A percentile compares a stretch with the other conserved stretches of the same genome.
Evolutionary conservation across 2,329 filamentous ascomycete species (phyloP).

Genomic region (Cytospora piceae): DNA sequence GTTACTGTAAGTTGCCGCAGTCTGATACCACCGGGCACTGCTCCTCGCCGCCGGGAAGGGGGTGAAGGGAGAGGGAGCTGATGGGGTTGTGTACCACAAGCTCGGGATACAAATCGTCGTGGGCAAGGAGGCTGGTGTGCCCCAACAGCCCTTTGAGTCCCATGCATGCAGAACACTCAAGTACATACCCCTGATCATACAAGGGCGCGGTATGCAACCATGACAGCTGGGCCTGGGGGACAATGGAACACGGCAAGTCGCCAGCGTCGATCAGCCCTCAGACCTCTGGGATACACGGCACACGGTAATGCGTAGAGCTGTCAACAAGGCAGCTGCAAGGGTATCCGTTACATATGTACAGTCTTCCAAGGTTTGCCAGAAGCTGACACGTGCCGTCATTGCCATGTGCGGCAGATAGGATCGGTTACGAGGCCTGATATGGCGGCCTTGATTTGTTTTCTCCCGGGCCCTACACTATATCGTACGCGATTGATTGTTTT

Average conservation of each 20-base stretch:
- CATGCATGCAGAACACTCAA: neutral
- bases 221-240: conserved; percentile 14
- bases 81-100: conserved; percentile 9
- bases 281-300: conserved; percentile 6
- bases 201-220: conserved; percentile 11
- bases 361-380: neutral
- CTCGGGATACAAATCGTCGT: neutral
- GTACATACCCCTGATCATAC: conserved; percentile 2
- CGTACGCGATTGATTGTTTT: conserved; percentile 21
- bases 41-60: conserved; percentile 20
- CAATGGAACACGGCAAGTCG: conserved; percentile 2
- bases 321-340: neutral
- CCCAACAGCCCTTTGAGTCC: neutral
- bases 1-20: neutral
- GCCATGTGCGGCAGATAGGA: conserved; percentile 12
- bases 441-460: conserved; percentile 7
- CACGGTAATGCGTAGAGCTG: conserved; percentile 10
- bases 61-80: neutral
- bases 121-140: neutral
- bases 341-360: neutral
- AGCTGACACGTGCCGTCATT: conserved; percentile 2
- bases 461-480: neutral
- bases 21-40: conserved; percentile 6
- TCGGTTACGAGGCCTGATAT: conserved; percentile 9
- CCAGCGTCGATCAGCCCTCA: neutral